phyloP scores from a whole-genome alignment of 2,329 filamentous ascomycete genomes.

The Exophiala lecanii-corni region DNA sequence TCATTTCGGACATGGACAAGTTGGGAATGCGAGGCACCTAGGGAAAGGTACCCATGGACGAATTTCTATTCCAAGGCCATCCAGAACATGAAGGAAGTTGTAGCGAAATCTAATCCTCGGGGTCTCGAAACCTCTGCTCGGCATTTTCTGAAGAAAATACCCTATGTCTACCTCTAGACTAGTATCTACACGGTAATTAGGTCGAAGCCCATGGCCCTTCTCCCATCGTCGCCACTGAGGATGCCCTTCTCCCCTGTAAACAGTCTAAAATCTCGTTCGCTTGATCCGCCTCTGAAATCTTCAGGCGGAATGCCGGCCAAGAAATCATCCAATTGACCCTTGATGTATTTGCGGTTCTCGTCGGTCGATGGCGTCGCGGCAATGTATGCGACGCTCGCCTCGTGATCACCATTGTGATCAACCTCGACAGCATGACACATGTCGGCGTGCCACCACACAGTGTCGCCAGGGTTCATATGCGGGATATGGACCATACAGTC shows the following conservation, averaged over 20 bases:
- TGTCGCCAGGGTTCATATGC: conserved; percentile 36
- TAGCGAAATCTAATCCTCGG: too few species aligned
- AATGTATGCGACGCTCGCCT: conserved; percentile 35
- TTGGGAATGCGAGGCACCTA: too few species aligned
- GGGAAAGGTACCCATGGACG: too few species aligned
- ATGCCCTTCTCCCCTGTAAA: conserved; percentile 16
- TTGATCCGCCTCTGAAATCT: background rate
- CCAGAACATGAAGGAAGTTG: too few species aligned
- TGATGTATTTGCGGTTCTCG: conserved; percentile 33
- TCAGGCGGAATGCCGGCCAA: background rate
- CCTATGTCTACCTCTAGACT: too few species aligned
- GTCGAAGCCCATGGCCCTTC: conserved; percentile 20
- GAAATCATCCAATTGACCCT: background rate
- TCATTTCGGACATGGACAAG: too few species aligned
- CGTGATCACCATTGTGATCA: conserved; percentile 31
- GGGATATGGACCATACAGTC: conserved; percentile 38
- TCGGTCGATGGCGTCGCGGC: conserved; percentile 33
- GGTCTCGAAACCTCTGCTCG: too few species aligned
- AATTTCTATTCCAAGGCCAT: too few species aligned
- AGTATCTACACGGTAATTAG: conserved; percentile 9
- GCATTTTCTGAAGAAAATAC: too few species aligned
- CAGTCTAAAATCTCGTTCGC: conserved; percentile 15
- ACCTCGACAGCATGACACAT: conserved; percentile 37
- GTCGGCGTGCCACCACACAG: conserved; percentile 40
- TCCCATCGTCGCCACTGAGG: conserved; percentile 16